Base-by-base conservation (phyloP, 2,329 filamentous ascomycete genomes). In the Fusarium annulatum region DNA sequence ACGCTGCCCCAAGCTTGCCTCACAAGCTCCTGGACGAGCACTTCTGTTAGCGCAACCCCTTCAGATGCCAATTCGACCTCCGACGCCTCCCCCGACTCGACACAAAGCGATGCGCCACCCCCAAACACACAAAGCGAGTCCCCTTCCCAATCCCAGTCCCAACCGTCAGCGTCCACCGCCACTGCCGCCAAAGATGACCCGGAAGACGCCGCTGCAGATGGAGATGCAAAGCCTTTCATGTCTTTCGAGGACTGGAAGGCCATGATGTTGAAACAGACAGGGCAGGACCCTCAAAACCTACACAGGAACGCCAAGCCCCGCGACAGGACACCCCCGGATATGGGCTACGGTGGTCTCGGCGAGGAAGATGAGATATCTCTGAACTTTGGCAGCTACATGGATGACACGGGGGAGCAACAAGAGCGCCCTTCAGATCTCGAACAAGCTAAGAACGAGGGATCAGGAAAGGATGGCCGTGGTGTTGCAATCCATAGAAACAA, bases 171-270 rank as follows among this genome's bases (percentile, higher is more conserved):
- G 16, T 62, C 67, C 30, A 34, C 58, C 34, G 57, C 38, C 30
- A 56, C 48, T 61, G 46, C 46, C 15, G 28, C 33, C 26, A 49
- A 63, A 30, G 67, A 75, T 26, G 42, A 61, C 19, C 53, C 64
- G 14, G 69, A 72, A 48, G 76, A 74, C 57, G 61, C 62, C 19
- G 48, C 49, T 3, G 69, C 42, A 34, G 79, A 79, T 30, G 76
- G 78, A 26, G 74, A 77, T 19, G 72, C 76, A 16, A 78, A 79
- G 10, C 73, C 95, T 11, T 98, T 98, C 81, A 90, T 98, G 77
- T 98, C 96, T 0, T 99, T 99, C 77, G 96, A 98, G 80, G 96
- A 98, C 78, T 99, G 96, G 96, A 98, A 97, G 84, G 94, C 93
- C 79, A 93, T 95, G 86, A 97, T 97, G 84, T 85, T 98, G 23